phyloP scores from a whole-genome alignment of 139 green algal species.

The Desmodesmus armatus region DNA sequence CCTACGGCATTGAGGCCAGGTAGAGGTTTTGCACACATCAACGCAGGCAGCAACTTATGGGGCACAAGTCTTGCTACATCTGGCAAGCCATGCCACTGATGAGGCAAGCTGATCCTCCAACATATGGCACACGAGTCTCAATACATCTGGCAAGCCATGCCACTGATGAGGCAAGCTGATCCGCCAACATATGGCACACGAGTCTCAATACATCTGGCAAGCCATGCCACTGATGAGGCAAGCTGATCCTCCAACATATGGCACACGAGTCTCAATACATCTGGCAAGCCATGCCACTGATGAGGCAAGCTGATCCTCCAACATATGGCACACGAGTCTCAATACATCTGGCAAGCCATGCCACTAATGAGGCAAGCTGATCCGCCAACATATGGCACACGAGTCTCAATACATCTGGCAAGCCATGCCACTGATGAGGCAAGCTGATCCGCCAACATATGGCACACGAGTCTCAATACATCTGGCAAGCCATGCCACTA shows the following conservation, averaged over 20 bases:
- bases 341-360: not conserved
- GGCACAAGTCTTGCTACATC: not conserved
- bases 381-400: no score
- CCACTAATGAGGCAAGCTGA: no score
- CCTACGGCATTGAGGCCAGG: not conserved
- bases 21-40: not conserved
- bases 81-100: not conserved
- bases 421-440: no score
- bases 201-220: not conserved
- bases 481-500: no score
- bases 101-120: not conserved
- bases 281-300: not conserved
- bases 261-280: not conserved
- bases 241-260: not conserved
- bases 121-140: not conserved
- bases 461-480: no score
- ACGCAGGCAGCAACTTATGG: not conserved
- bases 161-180: not conserved
- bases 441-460: no score
- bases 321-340: not conserved
- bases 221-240: not conserved
- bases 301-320: not conserved
- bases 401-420: no score
- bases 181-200: not conserved
- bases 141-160: not conserved